A percentile compares a stretch with the other conserved stretches of the same genome.
Conservation (phyloP, 768 basidiomycete genomes). For the Boletus rex-veris region DNA sequence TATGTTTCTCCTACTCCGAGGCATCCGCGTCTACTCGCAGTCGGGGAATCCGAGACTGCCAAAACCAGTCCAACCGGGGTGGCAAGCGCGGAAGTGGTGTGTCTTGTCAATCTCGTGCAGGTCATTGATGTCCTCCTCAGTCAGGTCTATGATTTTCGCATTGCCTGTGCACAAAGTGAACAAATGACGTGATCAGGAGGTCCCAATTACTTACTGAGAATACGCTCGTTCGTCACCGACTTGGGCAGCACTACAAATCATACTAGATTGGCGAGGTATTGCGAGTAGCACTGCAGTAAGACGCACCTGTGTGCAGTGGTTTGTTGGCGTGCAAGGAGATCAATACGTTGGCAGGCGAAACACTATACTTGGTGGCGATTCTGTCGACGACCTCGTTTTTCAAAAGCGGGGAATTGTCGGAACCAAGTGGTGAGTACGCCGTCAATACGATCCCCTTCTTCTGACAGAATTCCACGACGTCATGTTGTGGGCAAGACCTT, state of each 20-base stretch:
- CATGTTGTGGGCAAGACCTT: conserved; percentile 63
- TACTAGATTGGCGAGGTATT: conserved; percentile 12
- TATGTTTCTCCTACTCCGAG: neutral
- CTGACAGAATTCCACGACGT: conserved; percentile 58
- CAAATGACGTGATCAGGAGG: neutral
- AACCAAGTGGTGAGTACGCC: conserved; percentile 79
- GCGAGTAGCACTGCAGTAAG: neutral
- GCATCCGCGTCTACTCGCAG: conserved; percentile 33
- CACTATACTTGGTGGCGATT: conserved; percentile 60
- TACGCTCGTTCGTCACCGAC: conserved; percentile 68
- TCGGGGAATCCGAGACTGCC: conserved; percentile 61
- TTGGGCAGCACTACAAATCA: conserved; percentile 58
- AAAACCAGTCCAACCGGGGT: conserved; percentile 62
- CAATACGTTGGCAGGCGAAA: conserved; percentile 61
- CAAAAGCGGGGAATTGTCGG: conserved; percentile 64
- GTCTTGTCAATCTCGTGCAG: conserved; percentile 60
- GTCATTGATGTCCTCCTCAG: conserved; percentile 55
- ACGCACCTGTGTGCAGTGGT: conserved; percentile 48
- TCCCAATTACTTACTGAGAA: conserved; percentile 40
- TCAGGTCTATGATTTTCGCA: conserved; percentile 56
- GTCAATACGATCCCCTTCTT: conserved; percentile 65
- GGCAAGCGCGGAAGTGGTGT: conserved; percentile 60
- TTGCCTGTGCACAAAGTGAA: conserved; percentile 43
- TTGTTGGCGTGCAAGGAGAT: conserved; percentile 73
- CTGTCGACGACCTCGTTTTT: conserved; percentile 54